Base-by-base conservation (phyloP, 176 grass and related monocot species). In the Zizania latifolia region DNA sequence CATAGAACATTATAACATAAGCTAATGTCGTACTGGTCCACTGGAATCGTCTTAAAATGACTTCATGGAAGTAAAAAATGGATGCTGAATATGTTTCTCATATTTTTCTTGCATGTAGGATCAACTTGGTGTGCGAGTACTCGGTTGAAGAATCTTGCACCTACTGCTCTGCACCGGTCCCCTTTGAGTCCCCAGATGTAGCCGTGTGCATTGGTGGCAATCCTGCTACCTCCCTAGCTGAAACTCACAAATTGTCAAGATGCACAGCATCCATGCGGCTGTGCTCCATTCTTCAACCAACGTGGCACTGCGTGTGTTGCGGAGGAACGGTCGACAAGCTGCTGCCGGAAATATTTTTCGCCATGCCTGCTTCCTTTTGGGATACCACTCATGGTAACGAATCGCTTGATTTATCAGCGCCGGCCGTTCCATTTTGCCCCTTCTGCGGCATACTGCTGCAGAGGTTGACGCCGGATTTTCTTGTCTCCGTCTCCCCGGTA, bases 381-480 rank as follows among this genome's bases (percentile, higher is more conserved):
- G 69, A 74, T 78, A 39, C 28, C 7, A 65, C 17, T 40, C 13
- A 78, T 59, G 81, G 41, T 15, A 39, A 63, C 4, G 83, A 45
- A 50, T 75, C 28, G 56, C 62, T 64, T 33, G 68, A 26, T 61
- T 8, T 46, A 55, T 65, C 64, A 33, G 31, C 39, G 7, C 22
- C 33, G 0, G 41, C 30, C 55, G 15, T 65, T 32, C 83, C 91
- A 9, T 58, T 79, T 10, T 90, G 87, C 36, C 91, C 91, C 23
- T 85, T 90, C 16, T 90, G 91, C 34, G 87, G 87, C 48, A 62
- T 93, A 71, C 21, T 71, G 84, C 66, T 90, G 71, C 84, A 90
- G 75, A 90, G 74, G 83, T 50, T 54, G 6, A 43, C 81, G 62
- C 91, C 81, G 3, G 84, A 79, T n/a, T 93, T 93, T 78, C 62